Base-by-base conservation (phyloP, 345 rosid species). In the Hibiscus syriacus region DNA sequence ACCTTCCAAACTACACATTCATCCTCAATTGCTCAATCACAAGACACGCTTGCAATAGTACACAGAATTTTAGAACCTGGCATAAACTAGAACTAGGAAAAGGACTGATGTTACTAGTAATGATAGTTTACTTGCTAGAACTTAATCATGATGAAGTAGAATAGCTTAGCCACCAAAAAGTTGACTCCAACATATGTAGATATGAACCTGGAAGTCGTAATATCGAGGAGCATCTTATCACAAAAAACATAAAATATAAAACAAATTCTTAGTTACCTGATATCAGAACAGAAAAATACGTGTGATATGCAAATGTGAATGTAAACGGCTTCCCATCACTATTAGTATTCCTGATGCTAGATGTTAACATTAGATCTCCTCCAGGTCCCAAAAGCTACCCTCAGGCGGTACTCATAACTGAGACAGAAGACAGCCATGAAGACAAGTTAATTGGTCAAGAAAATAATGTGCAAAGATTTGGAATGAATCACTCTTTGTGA, bases 281-380 rank as follows among this genome's bases (percentile, higher is more conserved):
- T 86, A 74, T 93, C 97, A n/a, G 98, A 90, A 93, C 94, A 66
- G 87, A 84, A 76, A 93, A 89, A 77, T 93, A 93, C 63, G 96
- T 89, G 77, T 93, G 97, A 78, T 93, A 93, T 19, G 98, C 96
- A 80, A 90, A 93, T 41, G 98, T 89, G 83, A 90, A 93, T 1
- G 97, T 53, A 75, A 93, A 90, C 7, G 88, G 90, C 80, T 89
- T 93, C 66, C 94, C 92, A 81, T 93, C 96, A 75, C 87, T 54
- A 69, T 76, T 87, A 52, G 86, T 88, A 76, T 92, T 89, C 72
- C 98, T 85, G 65, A 93, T 73, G 25, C 98, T 94, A 73, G 97
- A 90, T 56, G 88, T 90, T 83, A 93, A 67, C 74, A 78, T 80
- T 79, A 93, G 79, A 78, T 89, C 90, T 80, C 98, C 98, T 54